phyloP scores from a whole-genome alignment of 768 basidiomycete genomes.

The Mycena vitilis region DNA sequence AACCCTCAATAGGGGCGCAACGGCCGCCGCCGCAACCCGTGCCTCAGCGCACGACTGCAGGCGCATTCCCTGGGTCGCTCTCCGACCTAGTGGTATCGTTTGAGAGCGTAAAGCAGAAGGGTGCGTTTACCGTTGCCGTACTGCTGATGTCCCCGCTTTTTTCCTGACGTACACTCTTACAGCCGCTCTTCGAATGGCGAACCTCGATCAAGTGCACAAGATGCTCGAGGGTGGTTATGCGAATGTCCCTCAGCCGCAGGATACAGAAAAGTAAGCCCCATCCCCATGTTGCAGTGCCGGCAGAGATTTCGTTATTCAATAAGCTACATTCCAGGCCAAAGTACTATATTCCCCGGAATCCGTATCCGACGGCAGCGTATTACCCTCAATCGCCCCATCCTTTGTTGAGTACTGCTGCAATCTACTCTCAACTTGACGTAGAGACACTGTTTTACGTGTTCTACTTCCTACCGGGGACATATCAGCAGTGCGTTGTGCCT shows the following conservation, averaged over 20 bases:
- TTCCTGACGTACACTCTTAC: constrained; percentile 24
- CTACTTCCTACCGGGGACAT: constrained; percentile 97
- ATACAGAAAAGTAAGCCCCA: constrained; percentile 87
- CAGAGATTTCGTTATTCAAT: constrained; percentile 22
- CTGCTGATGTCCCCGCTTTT: neutral
- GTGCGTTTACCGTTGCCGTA: constrained; percentile 53
- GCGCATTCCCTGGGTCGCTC: constrained; percentile 83
- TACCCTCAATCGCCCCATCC: constrained; percentile 92
- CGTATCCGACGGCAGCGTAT: constrained; percentile 90
- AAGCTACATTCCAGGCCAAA: constrained; percentile 75
- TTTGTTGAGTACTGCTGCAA: constrained; percentile 81
- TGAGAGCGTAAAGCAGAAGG: constrained; percentile 96
- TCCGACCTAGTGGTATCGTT: constrained; percentile 95
- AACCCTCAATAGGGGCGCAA: constrained; percentile 54
- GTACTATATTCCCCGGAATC: constrained; percentile 95
- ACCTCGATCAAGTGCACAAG: constrained; percentile 91
- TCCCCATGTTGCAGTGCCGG: constrained; percentile 19
- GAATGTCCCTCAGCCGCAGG: constrained; percentile 90
- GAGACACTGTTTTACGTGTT: constrained; percentile 99
- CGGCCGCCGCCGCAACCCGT: constrained; percentile 64
- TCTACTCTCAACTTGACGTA: constrained; percentile 93
- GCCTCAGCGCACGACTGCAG: constrained; percentile 53
- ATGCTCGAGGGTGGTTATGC: constrained; percentile 93
- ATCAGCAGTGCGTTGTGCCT: constrained; percentile 83
- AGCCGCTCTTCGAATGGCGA: constrained; percentile 87